phyloP scores from a whole-genome alignment of 306 rosid species.

The Prunus salicina region DNA sequence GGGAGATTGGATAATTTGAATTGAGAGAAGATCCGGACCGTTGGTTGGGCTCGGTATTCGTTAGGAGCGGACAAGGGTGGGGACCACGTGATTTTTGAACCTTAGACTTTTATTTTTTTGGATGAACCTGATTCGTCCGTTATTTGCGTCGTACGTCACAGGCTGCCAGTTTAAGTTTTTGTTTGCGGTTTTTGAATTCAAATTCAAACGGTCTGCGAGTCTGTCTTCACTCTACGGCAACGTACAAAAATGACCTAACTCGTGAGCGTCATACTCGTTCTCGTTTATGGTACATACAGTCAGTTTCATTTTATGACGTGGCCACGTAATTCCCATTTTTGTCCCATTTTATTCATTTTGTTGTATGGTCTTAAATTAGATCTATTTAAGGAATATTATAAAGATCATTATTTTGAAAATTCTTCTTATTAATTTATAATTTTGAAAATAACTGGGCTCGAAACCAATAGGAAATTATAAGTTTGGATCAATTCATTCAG shows the following conservation, averaged over 20 bases:
- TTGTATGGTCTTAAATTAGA: not conserved
- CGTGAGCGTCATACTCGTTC: not conserved
- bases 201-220: conserved; percentile 19
- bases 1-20: conserved; percentile 65
- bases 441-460: too few species aligned
- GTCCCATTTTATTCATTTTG: not conserved
- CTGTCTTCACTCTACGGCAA: conserved; percentile 3
- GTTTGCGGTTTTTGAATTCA: not conserved
- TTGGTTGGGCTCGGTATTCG: conserved; percentile 39
- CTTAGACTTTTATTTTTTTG: not conserved
- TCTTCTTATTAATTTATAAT: too few species aligned
- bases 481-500: too few species aligned
- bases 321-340: not conserved
- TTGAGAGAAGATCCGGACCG: conserved; percentile 51
- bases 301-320: not conserved
- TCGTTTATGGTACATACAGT: not conserved
- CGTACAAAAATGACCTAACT: not conserved
- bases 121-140: not conserved
- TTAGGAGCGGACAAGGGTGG: conserved; percentile 68
- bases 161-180: not conserved
- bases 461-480: too few species aligned
- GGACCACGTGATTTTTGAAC: conserved; percentile 29
- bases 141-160: not conserved
- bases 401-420: not conserved
- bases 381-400: not conserved